Base-by-base conservation (phyloP, 2,329 filamentous ascomycete species). In the Colletotrichum chlorophyti region DNA sequence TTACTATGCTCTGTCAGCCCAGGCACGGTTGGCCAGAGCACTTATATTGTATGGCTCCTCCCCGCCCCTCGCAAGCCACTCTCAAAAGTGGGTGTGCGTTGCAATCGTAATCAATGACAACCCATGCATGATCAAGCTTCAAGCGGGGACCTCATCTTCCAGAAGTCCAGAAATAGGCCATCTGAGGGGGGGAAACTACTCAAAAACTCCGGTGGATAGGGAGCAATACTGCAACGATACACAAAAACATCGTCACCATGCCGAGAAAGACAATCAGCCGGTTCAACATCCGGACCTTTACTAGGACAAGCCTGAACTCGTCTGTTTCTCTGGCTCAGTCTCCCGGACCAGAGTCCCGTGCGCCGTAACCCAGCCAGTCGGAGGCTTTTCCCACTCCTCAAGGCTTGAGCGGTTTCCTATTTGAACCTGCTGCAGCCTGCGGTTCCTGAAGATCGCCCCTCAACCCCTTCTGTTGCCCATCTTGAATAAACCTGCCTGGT, bases 151-250 rank as follows among this genome's bases (percentile, higher is more conserved):
- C 51, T 43, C n/a, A n/a, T n/a, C n/a, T n/a, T n/a, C n/a, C n/a
- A n/a, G n/a, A n/a, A n/a, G n/a, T n/a, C n/a, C n/a, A n/a, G n/a
- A n/a, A n/a, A n/a, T n/a, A n/a, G n/a, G n/a, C n/a, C n/a, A n/a
- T n/a, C n/a, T n/a, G n/a, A n/a, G n/a, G n/a, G n/a, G n/a, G n/a
- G n/a, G n/a, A n/a, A n/a, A n/a, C n/a, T n/a, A n/a, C n/a, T n/a
- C 27, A 17, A 59, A 54, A 59, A 54, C 50, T 59, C 55, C 55
- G 50, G 43, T 42, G 43, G 19, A 59, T 43, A 49, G 26, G 43
- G 42, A 48, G 42, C 27, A n/a, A n/a, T n/a, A 48, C 24, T 54
- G 55, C 42, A 43, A 59, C 49, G 37, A 41, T 48, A 47, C 48
- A 58, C 40, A 45, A 52, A 35, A 32, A n/a, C n/a, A n/a, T n/a